These are phyloP conservation scores for Penicillium hesseltinei DNA, from an alignment of 2,329 filamentous ascomycete species.

Conservation along the genomic window DNA sequence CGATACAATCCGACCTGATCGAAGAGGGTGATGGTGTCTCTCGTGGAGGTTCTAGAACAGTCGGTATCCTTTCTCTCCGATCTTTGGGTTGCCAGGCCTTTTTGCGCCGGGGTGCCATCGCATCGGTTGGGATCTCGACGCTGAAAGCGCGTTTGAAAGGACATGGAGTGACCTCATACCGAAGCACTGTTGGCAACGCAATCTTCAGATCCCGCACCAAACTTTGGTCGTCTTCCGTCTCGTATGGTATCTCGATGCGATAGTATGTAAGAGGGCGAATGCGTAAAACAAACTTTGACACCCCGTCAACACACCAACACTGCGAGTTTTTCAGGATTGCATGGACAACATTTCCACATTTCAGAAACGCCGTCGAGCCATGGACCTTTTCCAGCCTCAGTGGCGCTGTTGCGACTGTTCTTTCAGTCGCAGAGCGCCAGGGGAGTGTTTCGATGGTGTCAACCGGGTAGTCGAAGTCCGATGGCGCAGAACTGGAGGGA, in stretches of 20 bases:
- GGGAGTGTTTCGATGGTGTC: slow-evolving; percentile 63
- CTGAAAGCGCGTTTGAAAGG: slow-evolving; percentile 78
- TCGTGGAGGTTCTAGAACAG: slow-evolving; percentile 8
- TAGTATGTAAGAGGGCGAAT: slow-evolving; percentile 83
- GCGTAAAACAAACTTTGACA: slow-evolving; percentile 81
- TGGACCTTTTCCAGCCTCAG: slow-evolving; percentile 83
- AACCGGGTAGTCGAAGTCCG: slow-evolving; percentile 49
- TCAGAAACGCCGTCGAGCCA: slow-evolving; percentile 82
- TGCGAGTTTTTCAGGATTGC: slow-evolving; percentile 87
- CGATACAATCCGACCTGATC: slow-evolving; percentile 18
- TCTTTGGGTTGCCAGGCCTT: slow-evolving; percentile 66
- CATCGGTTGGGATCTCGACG: slow-evolving; percentile 68
- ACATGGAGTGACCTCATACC: slow-evolving; percentile 84
- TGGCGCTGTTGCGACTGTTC: slow-evolving; percentile 77
- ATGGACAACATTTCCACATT: slow-evolving; percentile 77
- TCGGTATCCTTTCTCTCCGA: slow-evolving; percentile 40
- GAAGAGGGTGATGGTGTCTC: slow-evolving; percentile 13
- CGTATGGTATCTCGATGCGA: slow-evolving; percentile 78
- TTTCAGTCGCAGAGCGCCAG: slow-evolving; percentile 73
- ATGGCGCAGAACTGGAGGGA: slow-evolving; percentile 42
- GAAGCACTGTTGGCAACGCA: slow-evolving; percentile 69
- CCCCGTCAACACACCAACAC: slow-evolving; percentile 87
- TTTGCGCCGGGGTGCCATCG: slow-evolving; percentile 63
- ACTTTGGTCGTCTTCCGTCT: slow-evolving; percentile 60
- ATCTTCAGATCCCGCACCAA: slow-evolving; percentile 66